Percentiles rank a stretch among this genome's conserved stretches.
These are phyloP conservation scores for Hymenoscyphus albidus DNA, from an alignment of 2,329 filamentous ascomycete species.

Conservation along the genomic window DNA sequence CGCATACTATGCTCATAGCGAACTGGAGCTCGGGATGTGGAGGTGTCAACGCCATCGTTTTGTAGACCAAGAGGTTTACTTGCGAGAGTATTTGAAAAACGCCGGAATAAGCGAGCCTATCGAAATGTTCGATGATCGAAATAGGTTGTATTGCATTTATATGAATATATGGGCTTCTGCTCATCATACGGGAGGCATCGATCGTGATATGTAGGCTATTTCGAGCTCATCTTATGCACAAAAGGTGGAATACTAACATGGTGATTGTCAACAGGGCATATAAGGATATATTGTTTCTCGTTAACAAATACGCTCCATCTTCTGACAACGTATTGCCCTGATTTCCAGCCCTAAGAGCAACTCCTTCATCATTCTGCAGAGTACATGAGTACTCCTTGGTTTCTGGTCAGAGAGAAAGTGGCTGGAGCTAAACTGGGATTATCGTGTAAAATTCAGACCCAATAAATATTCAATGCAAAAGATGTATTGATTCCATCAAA, in stretches of 20 bases:
- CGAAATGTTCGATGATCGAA: constrained; percentile 34
- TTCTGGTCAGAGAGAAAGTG: not conserved
- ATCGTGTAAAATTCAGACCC: not conserved
- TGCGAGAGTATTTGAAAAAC: constrained; percentile 14
- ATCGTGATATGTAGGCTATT: constrained; percentile 12
- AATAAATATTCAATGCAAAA: too few relatives aligned
- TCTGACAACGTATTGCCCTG: not conserved
- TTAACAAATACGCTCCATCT: constrained; percentile 37
- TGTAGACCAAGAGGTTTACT: constrained; percentile 14
- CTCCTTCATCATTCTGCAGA: not conserved
- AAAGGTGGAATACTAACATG: not conserved
- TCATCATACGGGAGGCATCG: constrained; percentile 1
- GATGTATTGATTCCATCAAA: too few relatives aligned
- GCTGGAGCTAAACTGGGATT: not conserved
- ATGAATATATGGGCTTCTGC: constrained; percentile 15
- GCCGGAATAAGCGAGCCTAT: constrained; percentile 24
- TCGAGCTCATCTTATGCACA: not conserved
- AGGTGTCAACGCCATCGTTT: constrained; percentile 4
- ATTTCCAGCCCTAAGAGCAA: not conserved
- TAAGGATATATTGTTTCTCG: constrained; percentile 38
- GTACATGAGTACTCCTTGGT: not conserved
- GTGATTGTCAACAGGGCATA: constrained; percentile 30
- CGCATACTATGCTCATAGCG: constrained; percentile 21
- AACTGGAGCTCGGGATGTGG: constrained; percentile 24
- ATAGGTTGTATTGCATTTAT: constrained; percentile 30